Evolutionary conservation across 108 stramenopile genomes (phyloP), one percentile per base, ranked within the genome.

Genomic region (Tribonema minus): DNA sequence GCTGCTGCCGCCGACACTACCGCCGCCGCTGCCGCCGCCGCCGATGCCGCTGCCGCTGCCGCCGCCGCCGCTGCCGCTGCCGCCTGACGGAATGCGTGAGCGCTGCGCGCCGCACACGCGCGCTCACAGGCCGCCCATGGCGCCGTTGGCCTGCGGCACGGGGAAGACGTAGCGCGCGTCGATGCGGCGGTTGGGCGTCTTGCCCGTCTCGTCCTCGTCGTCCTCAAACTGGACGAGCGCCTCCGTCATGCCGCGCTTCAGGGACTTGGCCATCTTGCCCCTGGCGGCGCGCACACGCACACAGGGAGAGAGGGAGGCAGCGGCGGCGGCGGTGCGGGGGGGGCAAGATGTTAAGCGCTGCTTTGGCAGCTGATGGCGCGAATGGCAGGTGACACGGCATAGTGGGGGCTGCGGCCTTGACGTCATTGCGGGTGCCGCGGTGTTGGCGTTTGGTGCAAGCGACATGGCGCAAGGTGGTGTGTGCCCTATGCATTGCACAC

Each of bases 151-250:
- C 46, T 54, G 15, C 3, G 61, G 61, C 61, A 62, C 37, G 5
- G 9, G 67, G 27, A 68, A 5, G 41, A 68, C 37, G 20, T 5
- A 68, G 3, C 67, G 25, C 5, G 26, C 26, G 5, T 3, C 9
- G 27, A 68, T 54, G 26, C 7, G 25, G 5, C 67, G 25, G 37
- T 20, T 38, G 3, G 67, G 67, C 5, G 67, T 54, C 7, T 32
- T 68, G 37, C 67, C 67, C 27, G 4, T 5, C 41, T 68, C 67
- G 7, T 68, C 67, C 32, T 68, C 67, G 7, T 68, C 67, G 37
- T 68, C 67, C 37, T 68, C 67, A 54, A 68, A 68, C 37, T 54
- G 4, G 67, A 68, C 26, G 26, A 68, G 9, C 20, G 46, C 46
- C 20, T 54, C 46, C 9, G 46, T 54, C 15, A 20, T 20, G 20